These are phyloP conservation scores for Zasmidium angulare DNA, from an alignment of 2,329 filamentous ascomycete genomes.

Conservation along the genomic window DNA sequence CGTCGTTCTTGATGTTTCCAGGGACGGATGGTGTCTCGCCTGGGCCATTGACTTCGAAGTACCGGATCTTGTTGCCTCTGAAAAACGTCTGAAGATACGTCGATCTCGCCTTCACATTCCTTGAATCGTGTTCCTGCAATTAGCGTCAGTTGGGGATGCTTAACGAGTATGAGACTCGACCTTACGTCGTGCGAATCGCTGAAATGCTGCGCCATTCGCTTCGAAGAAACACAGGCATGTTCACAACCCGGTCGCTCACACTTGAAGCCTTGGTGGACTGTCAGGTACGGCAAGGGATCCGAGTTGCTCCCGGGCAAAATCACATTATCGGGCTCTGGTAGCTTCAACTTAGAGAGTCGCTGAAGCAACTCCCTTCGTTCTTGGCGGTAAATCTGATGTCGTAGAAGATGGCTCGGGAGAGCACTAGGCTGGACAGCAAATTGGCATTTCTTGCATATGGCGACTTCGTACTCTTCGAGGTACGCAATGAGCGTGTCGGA, in stretches of 20 bases:
- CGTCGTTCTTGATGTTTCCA: neutral
- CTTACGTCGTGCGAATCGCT: slow-evolving; percentile 12
- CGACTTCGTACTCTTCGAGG: slow-evolving; percentile 18
- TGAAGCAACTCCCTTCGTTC: slow-evolving; percentile 15
- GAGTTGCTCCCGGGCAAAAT: slow-evolving; percentile 8
- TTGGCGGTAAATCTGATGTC: slow-evolving; percentile 20
- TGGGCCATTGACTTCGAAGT: slow-evolving; percentile 19
- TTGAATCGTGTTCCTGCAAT: slow-evolving; percentile 14
- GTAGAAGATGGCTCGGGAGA: slow-evolving; percentile 16
- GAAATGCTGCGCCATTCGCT: slow-evolving; percentile 22
- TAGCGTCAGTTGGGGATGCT: neutral
- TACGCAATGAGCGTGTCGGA: slow-evolving; percentile 11
- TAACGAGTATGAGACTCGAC: neutral
- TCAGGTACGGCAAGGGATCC: slow-evolving; percentile 13
- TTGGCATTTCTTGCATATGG: slow-evolving; percentile 18
- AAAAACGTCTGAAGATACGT: slow-evolving; percentile 24
- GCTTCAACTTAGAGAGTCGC: slow-evolving; percentile 12
- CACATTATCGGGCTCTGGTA: slow-evolving; percentile 14
- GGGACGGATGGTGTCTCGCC: slow-evolving; percentile 17
- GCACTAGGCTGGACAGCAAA: slow-evolving; percentile 20
- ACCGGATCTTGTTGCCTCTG: slow-evolving; percentile 22
- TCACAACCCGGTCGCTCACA: slow-evolving; percentile 11
- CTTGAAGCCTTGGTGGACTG: slow-evolving; percentile 12
- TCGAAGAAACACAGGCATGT: slow-evolving; percentile 19
- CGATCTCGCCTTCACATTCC: slow-evolving; percentile 14